phyloP scores from a whole-genome alignment of 2,329 filamentous ascomycete genomes.

The Pezicula rhizophila region DNA sequence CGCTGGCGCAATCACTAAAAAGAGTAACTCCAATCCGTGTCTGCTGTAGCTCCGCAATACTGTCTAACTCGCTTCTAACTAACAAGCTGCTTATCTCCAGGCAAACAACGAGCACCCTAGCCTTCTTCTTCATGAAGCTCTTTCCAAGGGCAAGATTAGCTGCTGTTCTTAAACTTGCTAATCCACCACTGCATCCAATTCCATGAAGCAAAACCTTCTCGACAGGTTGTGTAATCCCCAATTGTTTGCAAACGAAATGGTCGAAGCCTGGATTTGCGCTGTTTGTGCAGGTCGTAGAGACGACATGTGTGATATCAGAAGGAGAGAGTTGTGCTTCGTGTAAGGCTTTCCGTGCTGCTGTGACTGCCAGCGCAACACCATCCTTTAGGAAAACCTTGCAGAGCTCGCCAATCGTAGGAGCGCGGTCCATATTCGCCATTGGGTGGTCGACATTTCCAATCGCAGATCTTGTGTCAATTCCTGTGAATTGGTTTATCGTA shows the following conservation, averaged over 20 bases:
- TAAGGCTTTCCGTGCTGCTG: conserved; percentile 49
- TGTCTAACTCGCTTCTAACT: conserved; percentile 59
- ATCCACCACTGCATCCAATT: conserved; percentile 59
- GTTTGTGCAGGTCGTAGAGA: conserved; percentile 64
- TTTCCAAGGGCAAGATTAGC: conserved; percentile 62
- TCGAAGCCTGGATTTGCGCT: conserved; percentile 66
- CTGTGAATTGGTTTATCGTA: conserved; percentile 57
- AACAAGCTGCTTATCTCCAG: conserved; percentile 57
- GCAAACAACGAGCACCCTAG: conserved; percentile 59
- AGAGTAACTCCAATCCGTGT: conserved; percentile 59
- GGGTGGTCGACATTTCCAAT: conserved; percentile 56
- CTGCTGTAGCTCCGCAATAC: conserved; percentile 51
- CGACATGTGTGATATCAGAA: conserved; percentile 56
- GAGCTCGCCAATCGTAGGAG: conserved; percentile 50
- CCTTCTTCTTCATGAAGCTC: conserved; percentile 50
- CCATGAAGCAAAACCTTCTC: conserved; percentile 63
- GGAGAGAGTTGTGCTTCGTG: conserved; percentile 46
- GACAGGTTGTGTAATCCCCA: conserved; percentile 51
- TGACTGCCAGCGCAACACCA: conserved; percentile 51
- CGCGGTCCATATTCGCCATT: conserved; percentile 48
- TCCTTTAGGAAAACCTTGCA: conserved; percentile 50
- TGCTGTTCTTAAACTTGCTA: conserved; percentile 56
- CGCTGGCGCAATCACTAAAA: conserved; percentile 67
- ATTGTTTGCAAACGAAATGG: conserved; percentile 53
- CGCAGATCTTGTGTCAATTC: conserved; percentile 57